phyloP scores from a whole-genome alignment of 73 alveolate genomes.

The Tetrahymena malaccensis region DNA sequence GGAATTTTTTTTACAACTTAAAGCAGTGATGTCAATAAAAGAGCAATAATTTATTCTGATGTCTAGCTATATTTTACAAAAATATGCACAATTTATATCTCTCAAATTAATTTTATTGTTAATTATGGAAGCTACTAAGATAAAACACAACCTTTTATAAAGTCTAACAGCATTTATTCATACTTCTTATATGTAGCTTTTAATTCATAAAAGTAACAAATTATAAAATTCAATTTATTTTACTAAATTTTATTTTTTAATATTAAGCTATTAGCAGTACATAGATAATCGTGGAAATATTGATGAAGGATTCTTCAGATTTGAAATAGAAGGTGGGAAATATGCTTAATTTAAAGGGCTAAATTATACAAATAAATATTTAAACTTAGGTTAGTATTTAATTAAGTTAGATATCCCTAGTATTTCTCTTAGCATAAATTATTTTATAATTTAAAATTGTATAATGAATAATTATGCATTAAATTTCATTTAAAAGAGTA shows the following conservation, averaged over 20 bases:
- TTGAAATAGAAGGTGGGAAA: background rate
- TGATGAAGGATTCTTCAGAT: background rate
- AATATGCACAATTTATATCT: no score
- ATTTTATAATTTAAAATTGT: background rate
- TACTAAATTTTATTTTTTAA: no score
- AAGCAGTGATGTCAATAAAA: background rate
- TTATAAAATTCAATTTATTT: no score
- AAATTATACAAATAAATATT: background rate
- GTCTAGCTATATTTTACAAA: no score
- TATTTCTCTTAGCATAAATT: background rate
- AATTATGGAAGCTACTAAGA: background rate
- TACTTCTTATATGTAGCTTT: background rate
- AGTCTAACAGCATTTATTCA: background rate
- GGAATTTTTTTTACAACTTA: background rate
- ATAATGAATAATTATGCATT: background rate
- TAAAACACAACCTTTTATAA: background rate
- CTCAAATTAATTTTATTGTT: background rate
- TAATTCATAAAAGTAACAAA: background rate
- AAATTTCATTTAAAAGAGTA: background rate
- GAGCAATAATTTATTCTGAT: background rate
- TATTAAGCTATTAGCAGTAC: background rate
- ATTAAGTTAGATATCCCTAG: background rate
- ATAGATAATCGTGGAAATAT: background rate
- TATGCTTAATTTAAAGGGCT: background rate
- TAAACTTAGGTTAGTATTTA: background rate